phyloP scores from a whole-genome alignment of 345 rosid species.

The Trapa incisa region DNA sequence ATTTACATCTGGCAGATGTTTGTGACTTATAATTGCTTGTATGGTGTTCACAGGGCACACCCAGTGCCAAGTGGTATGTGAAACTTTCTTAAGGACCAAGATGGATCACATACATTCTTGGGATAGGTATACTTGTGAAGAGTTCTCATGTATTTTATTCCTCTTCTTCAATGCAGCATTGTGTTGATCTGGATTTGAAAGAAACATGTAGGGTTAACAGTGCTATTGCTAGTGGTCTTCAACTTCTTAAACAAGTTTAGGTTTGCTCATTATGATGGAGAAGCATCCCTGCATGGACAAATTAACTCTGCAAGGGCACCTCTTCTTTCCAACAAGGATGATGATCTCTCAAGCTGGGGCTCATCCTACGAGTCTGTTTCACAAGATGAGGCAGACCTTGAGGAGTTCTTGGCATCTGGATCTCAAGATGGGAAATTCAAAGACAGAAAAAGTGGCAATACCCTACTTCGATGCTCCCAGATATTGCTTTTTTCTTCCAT shows the following conservation, averaged over 20 bases:
- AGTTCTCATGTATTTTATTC: background rate
- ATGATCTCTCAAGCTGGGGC: constrained; percentile 86
- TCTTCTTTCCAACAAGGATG: constrained; percentile 63
- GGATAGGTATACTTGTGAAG: constrained; percentile 44
- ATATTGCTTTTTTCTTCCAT: constrained; percentile 97
- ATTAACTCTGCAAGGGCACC: constrained; percentile 49
- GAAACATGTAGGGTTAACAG: constrained; percentile 39
- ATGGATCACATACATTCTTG: constrained; percentile 78
- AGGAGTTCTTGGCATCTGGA: constrained; percentile 33
- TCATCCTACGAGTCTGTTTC: constrained; percentile 80
- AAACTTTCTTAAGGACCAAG: constrained; percentile 77
- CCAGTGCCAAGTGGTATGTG: constrained; percentile 45
- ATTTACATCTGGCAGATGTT: background rate
- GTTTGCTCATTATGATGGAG: constrained; percentile 25
- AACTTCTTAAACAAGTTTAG: constrained; percentile 50
- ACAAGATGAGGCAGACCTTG: constrained; percentile 55
- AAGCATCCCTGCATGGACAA: constrained; percentile 21
- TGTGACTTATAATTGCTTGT: constrained; percentile 11
- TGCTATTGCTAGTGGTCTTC: constrained; percentile 46
- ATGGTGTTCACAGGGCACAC: constrained; percentile 34
- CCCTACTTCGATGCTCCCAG: constrained; percentile 93
- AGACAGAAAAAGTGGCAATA: constrained; percentile 51
- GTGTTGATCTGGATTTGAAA: constrained; percentile 7
- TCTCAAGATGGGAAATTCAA: constrained; percentile 31
- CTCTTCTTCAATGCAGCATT: background rate